These are phyloP conservation scores for Carex kokanica DNA, from an alignment of 176 grass and related monocot species.

Conservation along the genomic window DNA sequence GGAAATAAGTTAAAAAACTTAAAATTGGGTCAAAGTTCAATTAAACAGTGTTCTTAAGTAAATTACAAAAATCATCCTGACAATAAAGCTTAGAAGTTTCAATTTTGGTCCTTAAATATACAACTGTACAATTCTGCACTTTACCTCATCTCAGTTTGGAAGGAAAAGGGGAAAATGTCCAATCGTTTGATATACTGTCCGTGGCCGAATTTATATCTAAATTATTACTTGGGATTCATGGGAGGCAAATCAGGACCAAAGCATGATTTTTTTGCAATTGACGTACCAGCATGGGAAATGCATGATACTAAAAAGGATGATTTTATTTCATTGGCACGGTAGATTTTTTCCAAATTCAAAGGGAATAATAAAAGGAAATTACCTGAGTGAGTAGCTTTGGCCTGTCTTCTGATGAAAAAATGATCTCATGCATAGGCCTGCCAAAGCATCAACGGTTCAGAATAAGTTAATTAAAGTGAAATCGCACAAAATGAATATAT, in stretches of 20 bases:
- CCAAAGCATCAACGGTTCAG: background rate
- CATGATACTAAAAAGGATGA: background rate
- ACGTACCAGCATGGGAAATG: background rate
- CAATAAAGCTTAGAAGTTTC: background rate
- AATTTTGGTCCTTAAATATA: background rate
- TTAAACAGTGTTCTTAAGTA: background rate
- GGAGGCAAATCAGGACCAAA: background rate
- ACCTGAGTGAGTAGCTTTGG: slow-evolving; percentile 22
- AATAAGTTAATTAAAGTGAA: background rate
- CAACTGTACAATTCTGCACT: background rate
- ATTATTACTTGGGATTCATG: background rate
- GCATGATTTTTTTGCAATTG: background rate
- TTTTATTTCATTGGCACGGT: background rate
- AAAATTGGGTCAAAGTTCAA: background rate
- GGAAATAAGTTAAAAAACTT: background rate
- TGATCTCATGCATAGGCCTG: slow-evolving; percentile 23
- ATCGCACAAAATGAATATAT: background rate
- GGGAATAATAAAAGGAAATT: background rate
- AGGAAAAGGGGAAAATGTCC: too few species aligned
- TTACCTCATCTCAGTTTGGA: background rate
- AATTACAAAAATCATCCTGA: background rate
- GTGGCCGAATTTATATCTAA: background rate
- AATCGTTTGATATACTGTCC: too few species aligned
- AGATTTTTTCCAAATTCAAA: background rate
- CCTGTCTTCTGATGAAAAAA: slow-evolving; percentile 29